Percentiles rank a stretch among this genome's conserved stretches.
Evolutionary conservation across 495 filamentous ascomycete species (phyloP).

Genomic region (Lineolata rhizophorae): DNA sequence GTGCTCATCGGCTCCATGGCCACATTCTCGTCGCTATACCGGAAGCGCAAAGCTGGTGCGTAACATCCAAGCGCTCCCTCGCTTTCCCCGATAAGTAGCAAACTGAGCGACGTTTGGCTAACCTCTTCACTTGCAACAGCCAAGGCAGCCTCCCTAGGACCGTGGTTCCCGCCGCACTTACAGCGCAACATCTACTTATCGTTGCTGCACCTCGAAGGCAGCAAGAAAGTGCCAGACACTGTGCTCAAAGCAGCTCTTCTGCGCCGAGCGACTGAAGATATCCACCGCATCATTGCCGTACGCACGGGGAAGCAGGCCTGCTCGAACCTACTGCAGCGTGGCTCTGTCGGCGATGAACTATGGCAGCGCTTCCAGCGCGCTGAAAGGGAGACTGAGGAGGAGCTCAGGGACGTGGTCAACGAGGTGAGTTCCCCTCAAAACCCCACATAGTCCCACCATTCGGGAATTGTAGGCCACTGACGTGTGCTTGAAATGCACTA

Average conservation of each 20-base stretch:
- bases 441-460: background rate
- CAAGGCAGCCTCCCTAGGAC: constrained; percentile 57
- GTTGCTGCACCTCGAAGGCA: constrained; percentile 57
- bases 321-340: constrained; percentile 59
- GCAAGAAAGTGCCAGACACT: constrained; percentile 56
- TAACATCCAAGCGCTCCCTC: background rate
- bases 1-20: constrained; percentile 71
- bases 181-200: constrained; percentile 88
- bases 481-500: constrained; percentile 11
- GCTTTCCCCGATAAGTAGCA: background rate
- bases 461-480: too few relatives aligned
- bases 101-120: constrained; percentile 4
- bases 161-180: constrained; percentile 80
- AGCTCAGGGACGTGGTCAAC: constrained; percentile 76
- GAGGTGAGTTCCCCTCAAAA: constrained; percentile 38
- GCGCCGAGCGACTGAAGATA: constrained; percentile 75
- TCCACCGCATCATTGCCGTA: constrained; percentile 69
- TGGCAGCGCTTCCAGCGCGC: constrained; percentile 82
- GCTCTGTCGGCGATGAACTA: constrained; percentile 86
- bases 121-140: constrained; percentile 22
- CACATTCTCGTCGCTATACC: constrained; percentile 81
- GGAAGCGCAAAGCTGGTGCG: constrained; percentile 56
- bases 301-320: constrained; percentile 69
- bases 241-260: constrained; percentile 79
- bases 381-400: constrained; percentile 95